Conservation (phyloP, 345 rosid genomes). For the Eucalyptus regnans region DNA sequence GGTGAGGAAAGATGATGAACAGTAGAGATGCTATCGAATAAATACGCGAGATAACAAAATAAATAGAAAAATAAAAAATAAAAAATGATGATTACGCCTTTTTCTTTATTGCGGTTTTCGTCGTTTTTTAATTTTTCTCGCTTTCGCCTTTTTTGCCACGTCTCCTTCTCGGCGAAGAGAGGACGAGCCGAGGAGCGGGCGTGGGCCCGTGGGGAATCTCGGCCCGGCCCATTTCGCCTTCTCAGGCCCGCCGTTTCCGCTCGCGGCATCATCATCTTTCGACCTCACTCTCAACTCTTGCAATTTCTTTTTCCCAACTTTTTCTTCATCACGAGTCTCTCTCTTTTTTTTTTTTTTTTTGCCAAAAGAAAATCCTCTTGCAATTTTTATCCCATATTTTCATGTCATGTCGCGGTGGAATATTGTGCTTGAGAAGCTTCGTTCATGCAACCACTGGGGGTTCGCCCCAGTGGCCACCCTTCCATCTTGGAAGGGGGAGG, state of each 20-base stretch:
- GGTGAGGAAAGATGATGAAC: background rate
- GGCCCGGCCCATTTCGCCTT: background rate
- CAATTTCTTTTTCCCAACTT: background rate
- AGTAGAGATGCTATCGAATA: background rate
- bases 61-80: background rate
- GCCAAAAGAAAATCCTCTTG: background rate
- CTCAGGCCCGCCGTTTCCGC: background rate
- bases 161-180: background rate
- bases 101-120: background rate
- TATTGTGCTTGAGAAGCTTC: accelerated
- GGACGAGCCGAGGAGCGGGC: background rate
- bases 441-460: no score
- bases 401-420: background rate
- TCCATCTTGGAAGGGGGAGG: no score
- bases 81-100: background rate
- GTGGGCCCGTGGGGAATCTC: background rate
- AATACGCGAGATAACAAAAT: background rate
- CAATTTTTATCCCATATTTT: background rate
- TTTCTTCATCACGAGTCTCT: no score
- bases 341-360: no score
- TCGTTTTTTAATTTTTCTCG: background rate
- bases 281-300: background rate
- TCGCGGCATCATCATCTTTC: background rate
- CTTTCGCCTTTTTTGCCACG: background rate
- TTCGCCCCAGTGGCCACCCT: no score